Evolutionary conservation across 148 eudicot genomes (phyloP).

Genomic region (Vaccinium vitisidaea): DNA sequence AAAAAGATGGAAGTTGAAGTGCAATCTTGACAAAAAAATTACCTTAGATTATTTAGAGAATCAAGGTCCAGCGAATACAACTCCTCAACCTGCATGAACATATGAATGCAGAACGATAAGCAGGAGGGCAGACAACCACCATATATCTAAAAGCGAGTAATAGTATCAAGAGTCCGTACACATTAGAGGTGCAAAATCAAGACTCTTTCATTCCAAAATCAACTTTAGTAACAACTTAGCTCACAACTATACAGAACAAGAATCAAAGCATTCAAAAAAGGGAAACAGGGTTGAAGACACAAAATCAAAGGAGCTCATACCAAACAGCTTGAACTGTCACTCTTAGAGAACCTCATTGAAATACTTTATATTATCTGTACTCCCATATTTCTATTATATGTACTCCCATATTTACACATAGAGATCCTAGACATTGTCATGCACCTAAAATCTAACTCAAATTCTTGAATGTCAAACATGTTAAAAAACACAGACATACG

Average conservation of each 20-base stretch:
- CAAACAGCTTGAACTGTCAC: background rate
- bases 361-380: background rate
- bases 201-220: background rate
- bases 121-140: background rate
- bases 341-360: background rate
- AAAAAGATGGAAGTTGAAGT: constrained; percentile 6
- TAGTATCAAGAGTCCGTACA: background rate
- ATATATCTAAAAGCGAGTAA: background rate
- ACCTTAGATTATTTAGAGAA: constrained; percentile 57
- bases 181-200: background rate
- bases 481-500: background rate
- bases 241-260: background rate
- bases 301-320: background rate
- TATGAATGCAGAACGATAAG: constrained; percentile 9
- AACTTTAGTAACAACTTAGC: background rate
- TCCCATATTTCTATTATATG: background rate
- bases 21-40: background rate
- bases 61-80: constrained; percentile 92
- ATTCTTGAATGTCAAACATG: background rate
- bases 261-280: background rate
- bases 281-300: background rate
- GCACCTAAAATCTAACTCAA: background rate
- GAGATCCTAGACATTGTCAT: background rate
- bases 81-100: constrained; percentile 86
- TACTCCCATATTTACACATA: background rate